Conservation (phyloP, 257 asterid genomes). For the Catharanthus roseus region DNA sequence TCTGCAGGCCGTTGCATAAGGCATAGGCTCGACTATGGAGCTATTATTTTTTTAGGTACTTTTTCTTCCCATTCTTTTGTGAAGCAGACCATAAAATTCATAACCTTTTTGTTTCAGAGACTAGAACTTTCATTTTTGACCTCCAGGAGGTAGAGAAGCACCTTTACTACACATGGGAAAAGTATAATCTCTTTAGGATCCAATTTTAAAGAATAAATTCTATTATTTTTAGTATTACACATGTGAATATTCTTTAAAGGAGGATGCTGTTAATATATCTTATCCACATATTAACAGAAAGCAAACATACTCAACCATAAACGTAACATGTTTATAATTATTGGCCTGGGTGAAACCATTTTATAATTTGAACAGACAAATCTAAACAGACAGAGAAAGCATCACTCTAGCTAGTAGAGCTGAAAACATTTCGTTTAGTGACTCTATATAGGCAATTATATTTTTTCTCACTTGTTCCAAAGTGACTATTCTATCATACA, state of each 20-base stretch:
- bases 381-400: too few species aligned
- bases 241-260: not conserved
- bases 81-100: not conserved
- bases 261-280: too few species aligned
- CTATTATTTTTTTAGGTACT: slow-evolving; percentile 85
- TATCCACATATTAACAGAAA: not conserved
- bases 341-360: too few species aligned
- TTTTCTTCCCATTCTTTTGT: slow-evolving; percentile 7
- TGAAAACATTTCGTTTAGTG: too few species aligned
- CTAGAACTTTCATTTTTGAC: not conserved
- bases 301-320: not conserved
- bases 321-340: not conserved
- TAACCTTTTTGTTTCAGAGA: not conserved
- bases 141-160: not conserved
- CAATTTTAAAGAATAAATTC: not conserved
- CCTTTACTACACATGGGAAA: not conserved
- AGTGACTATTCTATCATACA: not conserved
- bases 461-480: not conserved
- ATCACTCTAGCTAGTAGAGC: too few species aligned
- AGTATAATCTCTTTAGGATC: not conserved
- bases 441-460: too few species aligned
- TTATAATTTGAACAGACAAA: too few species aligned
- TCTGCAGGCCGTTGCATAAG: slow-evolving; percentile 94
- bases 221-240: not conserved
- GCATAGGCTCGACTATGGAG: slow-evolving; percentile 92